Percentiles rank a stretch among this genome's conserved stretches.
Conservation (phyloP, 768 basidiomycete species). For the Lactifluus echinatus region DNA sequence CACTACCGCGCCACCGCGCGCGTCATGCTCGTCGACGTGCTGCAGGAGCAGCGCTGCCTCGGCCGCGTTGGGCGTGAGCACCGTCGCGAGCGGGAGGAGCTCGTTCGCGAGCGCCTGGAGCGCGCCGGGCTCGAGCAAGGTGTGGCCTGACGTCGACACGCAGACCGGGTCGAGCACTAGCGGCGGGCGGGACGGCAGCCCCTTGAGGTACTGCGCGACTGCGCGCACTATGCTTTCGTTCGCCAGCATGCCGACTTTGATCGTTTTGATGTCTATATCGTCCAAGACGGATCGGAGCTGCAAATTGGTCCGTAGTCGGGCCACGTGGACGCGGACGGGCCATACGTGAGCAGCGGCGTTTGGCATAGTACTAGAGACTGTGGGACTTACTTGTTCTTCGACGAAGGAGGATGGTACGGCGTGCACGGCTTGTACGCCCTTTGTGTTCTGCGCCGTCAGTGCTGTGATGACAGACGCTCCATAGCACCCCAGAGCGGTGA, state of each 20-base stretch:
- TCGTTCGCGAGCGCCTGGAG: conserved; percentile 46
- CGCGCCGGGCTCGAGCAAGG: conserved; percentile 59
- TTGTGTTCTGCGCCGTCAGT: conserved; percentile 84
- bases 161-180: conserved; percentile 86
- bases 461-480: conserved; percentile 80
- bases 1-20: too few relatives aligned
- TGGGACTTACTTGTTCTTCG: conserved; percentile 62
- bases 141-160: conserved; percentile 84
- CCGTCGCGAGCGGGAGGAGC: conserved; percentile 60
- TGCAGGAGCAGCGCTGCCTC: conserved; percentile 69
- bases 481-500: conserved; percentile 70
- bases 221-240: conserved; percentile 44
- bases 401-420: conserved; percentile 63
- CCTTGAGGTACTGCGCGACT: conserved; percentile 45
- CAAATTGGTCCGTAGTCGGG: too few relatives aligned
- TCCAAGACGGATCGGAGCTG: conserved; percentile 63
- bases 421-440: conserved; percentile 69
- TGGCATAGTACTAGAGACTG: too few relatives aligned
- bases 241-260: conserved; percentile 90
- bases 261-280: conserved; percentile 60
- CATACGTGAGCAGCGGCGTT: too few relatives aligned
- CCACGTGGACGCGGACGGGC: too few relatives aligned
- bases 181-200: conserved; percentile 31
- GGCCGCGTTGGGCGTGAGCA: conserved; percentile 80
- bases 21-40: conserved; percentile 19